A percentile compares a stretch with the other conserved stretches of the same genome.
phyloP scores from a whole-genome alignment of 768 basidiomycete species.

The Amylocystis lapponica region DNA sequence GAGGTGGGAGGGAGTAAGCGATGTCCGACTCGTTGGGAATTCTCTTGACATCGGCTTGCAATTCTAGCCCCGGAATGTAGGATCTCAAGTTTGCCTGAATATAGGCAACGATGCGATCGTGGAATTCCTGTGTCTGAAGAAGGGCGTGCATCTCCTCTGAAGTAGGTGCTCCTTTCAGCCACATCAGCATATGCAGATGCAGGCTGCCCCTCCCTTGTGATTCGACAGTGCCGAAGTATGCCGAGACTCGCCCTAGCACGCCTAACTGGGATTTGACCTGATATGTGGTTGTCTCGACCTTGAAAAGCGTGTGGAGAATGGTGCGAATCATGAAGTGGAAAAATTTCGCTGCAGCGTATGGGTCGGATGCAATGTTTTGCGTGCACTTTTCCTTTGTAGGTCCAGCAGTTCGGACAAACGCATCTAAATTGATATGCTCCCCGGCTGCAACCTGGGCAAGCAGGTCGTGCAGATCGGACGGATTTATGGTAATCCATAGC shows the following conservation, averaged over 20 bases:
- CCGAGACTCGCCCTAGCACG: slow-evolving; percentile 26
- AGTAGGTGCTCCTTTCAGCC: slow-evolving; percentile 29
- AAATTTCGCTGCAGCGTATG: slow-evolving; percentile 37
- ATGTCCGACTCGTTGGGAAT: slow-evolving; percentile 22
- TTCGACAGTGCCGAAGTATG: slow-evolving; percentile 35
- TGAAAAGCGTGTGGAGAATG: slow-evolving; percentile 29
- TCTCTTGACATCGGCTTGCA: slow-evolving; percentile 14
- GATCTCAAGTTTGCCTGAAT: slow-evolving; percentile 30
- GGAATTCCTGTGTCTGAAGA: slow-evolving; percentile 23
- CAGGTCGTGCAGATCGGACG: slow-evolving; percentile 35
- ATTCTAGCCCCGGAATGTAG: slow-evolving; percentile 20
- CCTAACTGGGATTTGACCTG: slow-evolving; percentile 21
- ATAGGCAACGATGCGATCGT: slow-evolving; percentile 20
- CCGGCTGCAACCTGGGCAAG: slow-evolving; percentile 40
- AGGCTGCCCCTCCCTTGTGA: slow-evolving; percentile 37
- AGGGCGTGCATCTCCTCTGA: slow-evolving; percentile 21
- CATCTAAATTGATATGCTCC: slow-evolving; percentile 36
- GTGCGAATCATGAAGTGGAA: slow-evolving; percentile 31
- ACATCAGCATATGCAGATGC: slow-evolving; percentile 36
- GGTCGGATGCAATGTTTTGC: slow-evolving; percentile 30
- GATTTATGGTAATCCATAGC: slow-evolving; percentile 42
- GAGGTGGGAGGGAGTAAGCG: slow-evolving; percentile 28
- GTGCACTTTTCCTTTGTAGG: slow-evolving; percentile 18
- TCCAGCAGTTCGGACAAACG: slow-evolving; percentile 22
- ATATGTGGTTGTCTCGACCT: slow-evolving; percentile 19